Conservation (phyloP, 2,329 filamentous ascomycete species). For the Fusarium aywerte region DNA sequence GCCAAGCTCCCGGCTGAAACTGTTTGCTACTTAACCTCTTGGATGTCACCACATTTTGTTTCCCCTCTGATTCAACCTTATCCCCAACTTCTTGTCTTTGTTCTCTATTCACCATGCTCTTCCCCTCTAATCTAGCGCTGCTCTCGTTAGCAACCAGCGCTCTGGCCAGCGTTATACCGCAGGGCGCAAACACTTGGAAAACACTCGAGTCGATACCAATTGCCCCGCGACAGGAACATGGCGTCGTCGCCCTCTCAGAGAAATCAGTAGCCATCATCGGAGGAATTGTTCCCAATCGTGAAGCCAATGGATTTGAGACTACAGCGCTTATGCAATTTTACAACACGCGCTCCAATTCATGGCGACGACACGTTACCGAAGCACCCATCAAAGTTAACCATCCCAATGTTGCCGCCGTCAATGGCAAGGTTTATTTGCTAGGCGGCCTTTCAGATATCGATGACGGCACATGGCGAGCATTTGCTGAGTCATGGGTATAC, state of each 20-base stretch:
- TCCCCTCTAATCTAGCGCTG: not conserved
- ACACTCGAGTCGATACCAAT: constrained; percentile 39
- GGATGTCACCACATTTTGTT: not conserved
- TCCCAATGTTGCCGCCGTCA: constrained; percentile 51
- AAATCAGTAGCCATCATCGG: constrained; percentile 44
- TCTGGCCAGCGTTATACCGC: constrained; percentile 12
- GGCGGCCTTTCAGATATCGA: constrained; percentile 49
- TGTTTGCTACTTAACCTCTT: constrained; percentile 15
- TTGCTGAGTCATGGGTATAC: constrained; percentile 47
- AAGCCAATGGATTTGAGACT: constrained; percentile 29
- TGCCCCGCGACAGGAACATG: constrained; percentile 46
- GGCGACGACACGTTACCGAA: constrained; percentile 43
- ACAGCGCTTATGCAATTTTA: constrained; percentile 49
- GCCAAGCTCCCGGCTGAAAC: not conserved
- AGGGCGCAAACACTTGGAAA: constrained; percentile 36
- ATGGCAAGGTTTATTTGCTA: constrained; percentile 53
- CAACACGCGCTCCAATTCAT: constrained; percentile 46
- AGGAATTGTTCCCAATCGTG: constrained; percentile 40
- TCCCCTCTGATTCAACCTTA: not conserved
- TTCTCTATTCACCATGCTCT: constrained; percentile 3
- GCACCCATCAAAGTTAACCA: constrained; percentile 51
- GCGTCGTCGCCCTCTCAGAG: constrained; percentile 39
- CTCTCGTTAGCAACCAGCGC: constrained; percentile 8
- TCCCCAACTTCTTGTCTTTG: not conserved
- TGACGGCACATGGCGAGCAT: constrained; percentile 44